Percentiles rank a stretch among this genome's conserved stretches.
These are phyloP conservation scores for Epichloe glyceriae DNA, from an alignment of 2,329 filamentous ascomycete species.

Conservation along the genomic window DNA sequence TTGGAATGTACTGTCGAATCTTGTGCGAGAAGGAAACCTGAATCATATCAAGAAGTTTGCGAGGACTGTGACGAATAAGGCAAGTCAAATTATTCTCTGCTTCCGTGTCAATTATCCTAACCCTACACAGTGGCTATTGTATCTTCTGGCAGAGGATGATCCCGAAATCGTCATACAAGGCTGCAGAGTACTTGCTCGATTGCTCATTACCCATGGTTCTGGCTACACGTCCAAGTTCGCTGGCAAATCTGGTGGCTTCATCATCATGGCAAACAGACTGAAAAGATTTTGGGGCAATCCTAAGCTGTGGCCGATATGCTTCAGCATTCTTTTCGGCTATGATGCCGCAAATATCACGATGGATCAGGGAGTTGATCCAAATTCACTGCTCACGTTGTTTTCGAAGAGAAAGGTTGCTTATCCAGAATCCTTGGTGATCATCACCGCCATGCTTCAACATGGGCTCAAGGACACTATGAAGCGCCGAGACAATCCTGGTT, in stretches of 20 bases:
- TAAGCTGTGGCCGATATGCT: slow-evolving; percentile 74
- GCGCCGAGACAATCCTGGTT: slow-evolving; percentile 46
- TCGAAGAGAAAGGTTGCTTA: slow-evolving; percentile 54
- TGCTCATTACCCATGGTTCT: slow-evolving; percentile 71
- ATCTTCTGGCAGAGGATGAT: slow-evolving; percentile 78
- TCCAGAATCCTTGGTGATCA: slow-evolving; percentile 65
- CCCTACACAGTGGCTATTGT: slow-evolving; percentile 63
- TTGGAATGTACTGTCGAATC: slow-evolving; percentile 65
- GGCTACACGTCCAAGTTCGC: slow-evolving; percentile 77
- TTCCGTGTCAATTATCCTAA: slow-evolving; percentile 7
- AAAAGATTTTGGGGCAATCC: slow-evolving; percentile 83
- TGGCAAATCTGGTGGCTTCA: slow-evolving; percentile 73
- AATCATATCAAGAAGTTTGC: slow-evolving; percentile 75
- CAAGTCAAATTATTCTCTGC: slow-evolving; percentile 23
- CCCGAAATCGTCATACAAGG: slow-evolving; percentile 70
- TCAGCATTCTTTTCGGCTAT: slow-evolving; percentile 76
- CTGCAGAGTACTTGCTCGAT: slow-evolving; percentile 67
- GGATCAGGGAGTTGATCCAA: slow-evolving; percentile 60
- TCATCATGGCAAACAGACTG: slow-evolving; percentile 68
- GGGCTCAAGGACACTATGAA: slow-evolving; percentile 61
- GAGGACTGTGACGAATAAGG: slow-evolving; percentile 89
- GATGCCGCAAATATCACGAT: slow-evolving; percentile 67
- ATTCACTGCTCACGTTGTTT: slow-evolving; percentile 63
- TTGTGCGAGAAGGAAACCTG: slow-evolving; percentile 60
- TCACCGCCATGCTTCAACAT: slow-evolving; percentile 77